Percentiles rank a stretch among this genome's conserved stretches.
phyloP scores from a whole-genome alignment of 768 basidiomycete genomes.

The Leccinellum rugosiceps region DNA sequence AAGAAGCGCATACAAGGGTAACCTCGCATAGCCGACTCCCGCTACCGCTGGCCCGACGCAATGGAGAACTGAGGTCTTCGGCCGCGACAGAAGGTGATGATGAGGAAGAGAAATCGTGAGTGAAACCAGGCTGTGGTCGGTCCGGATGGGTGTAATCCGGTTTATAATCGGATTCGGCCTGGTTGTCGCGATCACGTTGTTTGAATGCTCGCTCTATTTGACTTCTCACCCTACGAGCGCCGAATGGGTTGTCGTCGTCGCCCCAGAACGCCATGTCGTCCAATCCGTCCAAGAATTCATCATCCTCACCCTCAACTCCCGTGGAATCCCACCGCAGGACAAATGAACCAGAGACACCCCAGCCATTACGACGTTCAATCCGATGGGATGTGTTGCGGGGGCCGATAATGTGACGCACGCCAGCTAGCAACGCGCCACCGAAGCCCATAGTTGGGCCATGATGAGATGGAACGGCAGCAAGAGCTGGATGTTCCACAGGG shows the following conservation, averaged over 20 bases:
- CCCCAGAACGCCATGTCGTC: constrained; percentile 18
- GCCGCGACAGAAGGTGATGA: constrained; percentile 33
- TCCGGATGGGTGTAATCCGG: constrained; percentile 63
- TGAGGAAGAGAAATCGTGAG: constrained; percentile 56
- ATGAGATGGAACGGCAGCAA: constrained; percentile 50
- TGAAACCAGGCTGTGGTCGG: constrained; percentile 57
- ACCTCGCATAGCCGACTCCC: constrained; percentile 31
- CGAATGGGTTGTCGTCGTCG: constrained; percentile 11
- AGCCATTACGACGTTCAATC: constrained; percentile 15
- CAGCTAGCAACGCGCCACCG: constrained; percentile 59
- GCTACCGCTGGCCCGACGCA: constrained; percentile 23
- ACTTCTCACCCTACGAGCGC: constrained; percentile 14
- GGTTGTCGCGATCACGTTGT: constrained; percentile 11
- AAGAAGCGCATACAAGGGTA: constrained; percentile 64
- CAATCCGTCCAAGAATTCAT: constrained; percentile 10
- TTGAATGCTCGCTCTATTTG: constrained; percentile 26
- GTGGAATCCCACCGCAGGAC: constrained; percentile 31
- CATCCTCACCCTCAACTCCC: constrained; percentile 17
- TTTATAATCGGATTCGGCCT: constrained; percentile 45
- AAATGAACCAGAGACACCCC: constrained; percentile 26
- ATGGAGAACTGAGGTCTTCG: constrained; percentile 40
- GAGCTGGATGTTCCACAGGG: constrained; percentile 23
- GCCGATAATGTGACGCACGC: constrained; percentile 29
- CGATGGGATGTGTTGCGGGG: constrained; percentile 11
- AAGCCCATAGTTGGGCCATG: constrained; percentile 59